phyloP scores from a whole-genome alignment of 225 moss, liverwort and hornwort species.

The Polytrichum formosum region DNA sequence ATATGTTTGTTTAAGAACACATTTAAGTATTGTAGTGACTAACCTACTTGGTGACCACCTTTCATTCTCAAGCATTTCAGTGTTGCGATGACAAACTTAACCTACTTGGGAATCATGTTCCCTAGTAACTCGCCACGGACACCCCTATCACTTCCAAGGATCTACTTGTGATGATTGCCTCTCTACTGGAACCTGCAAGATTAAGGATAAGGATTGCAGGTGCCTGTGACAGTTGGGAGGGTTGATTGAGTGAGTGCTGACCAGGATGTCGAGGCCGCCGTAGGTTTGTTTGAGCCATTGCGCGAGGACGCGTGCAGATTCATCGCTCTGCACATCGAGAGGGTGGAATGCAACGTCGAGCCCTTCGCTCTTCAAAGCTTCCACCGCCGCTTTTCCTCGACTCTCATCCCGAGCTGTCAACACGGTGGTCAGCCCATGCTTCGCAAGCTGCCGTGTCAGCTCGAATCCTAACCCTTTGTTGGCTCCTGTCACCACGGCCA shows the following conservation, averaged over 20 bases:
- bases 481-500: conserved; percentile 63
- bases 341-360: conserved; percentile 41
- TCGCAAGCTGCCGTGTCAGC: conserved; percentile 49
- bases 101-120: too few relatives aligned
- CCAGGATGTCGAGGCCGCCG: conserved; percentile 62
- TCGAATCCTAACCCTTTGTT: conserved; percentile 61
- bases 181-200: too few relatives aligned
- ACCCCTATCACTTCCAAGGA: too few relatives aligned
- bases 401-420: conserved; percentile 47
- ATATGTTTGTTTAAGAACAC: too few relatives aligned
- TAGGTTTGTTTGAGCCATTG: conserved; percentile 43
- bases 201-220: too few relatives aligned
- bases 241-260: conserved; percentile 7
- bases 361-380: conserved; percentile 32
- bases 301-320: conserved; percentile 36
- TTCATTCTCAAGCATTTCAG: too few relatives aligned
- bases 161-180: too few relatives aligned
- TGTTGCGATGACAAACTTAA: too few relatives aligned
- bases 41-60: too few relatives aligned
- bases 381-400: conserved; percentile 48
- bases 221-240: too few relatives aligned
- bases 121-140: too few relatives aligned
- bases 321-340: conserved; percentile 49
- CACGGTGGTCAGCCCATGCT: conserved; percentile 40
- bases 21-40: too few relatives aligned